Base-by-base conservation (phyloP, 1,139 yeast genomes). In the Suhomyces terraborum region DNA sequence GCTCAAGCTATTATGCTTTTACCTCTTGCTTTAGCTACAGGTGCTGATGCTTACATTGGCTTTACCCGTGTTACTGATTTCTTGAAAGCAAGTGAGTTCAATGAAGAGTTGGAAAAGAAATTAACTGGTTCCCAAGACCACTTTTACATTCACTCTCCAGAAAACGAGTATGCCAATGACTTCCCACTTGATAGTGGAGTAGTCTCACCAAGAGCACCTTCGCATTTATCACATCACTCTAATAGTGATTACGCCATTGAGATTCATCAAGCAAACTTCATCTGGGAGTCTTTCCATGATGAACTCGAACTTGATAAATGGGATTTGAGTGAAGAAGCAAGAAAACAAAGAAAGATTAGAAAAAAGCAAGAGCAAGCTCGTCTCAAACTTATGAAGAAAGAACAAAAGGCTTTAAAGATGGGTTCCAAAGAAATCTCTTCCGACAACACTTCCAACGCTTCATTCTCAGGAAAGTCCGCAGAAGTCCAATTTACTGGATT, bases 11-110 rank as follows among this genome's bases (percentile, higher is more conserved):
- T 78, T 43, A 67, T 77, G 67, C 62, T 77, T 49, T 64, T 78
- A 44, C 82, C 83, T 10, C 62, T 75, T 42, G 78, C 88, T 13
- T 66, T 77, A 42, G 73, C 79, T 9, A 66, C 79, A 23, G 75
- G 75, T 22, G 75, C 80, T 20, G 83, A 78, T 59, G 82, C 81
- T 1, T 61, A 65, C 47, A 68, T 77, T 52, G 82, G 81, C 0
- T 72, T 75, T 49, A 61, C 59, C 29, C 64, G 82, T 53, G 73
- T 77, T 40, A 67, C 64, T 41, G 73, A 64, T 22, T 76, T 61
- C 46, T 58, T 77, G 43, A 55, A 69, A 32, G 64, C 77, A 8
- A 61, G 56, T 7, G 80, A 77, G 32, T 60, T 55, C 42, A 48
- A 52, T 29, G 57, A 53, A n/a, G 59, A 56, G 18, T 49, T 62